A percentile compares a stretch with the other conserved stretches of the same genome.
Evolutionary conservation across 495 filamentous ascomycete species (phyloP).

Genomic region (Pyrenula massariospora): DNA sequence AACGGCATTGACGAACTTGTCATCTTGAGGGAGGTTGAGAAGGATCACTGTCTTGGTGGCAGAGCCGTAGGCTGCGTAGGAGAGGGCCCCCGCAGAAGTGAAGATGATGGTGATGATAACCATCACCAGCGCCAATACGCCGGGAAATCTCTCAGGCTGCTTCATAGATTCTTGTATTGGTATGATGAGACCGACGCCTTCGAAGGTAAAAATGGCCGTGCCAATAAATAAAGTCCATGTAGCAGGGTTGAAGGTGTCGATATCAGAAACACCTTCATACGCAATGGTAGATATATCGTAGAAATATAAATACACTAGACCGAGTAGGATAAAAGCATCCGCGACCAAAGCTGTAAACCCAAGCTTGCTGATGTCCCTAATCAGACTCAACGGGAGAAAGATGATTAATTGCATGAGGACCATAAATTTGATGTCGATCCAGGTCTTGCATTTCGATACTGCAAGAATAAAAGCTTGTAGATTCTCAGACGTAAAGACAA

Average conservation of each 20-base stretch:
- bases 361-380: constrained; percentile 91
- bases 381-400: constrained; percentile 83
- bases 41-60: constrained; percentile 92
- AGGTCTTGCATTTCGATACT: constrained; percentile 68
- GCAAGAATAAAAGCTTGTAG: constrained; percentile 83
- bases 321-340: constrained; percentile 86
- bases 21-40: constrained; percentile 90
- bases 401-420: constrained; percentile 88
- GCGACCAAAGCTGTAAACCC: constrained; percentile 83
- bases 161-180: constrained; percentile 97
- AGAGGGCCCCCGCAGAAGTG: constrained; percentile 78
- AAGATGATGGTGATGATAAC: constrained; percentile 87
- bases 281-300: constrained; percentile 83
- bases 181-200: constrained; percentile 96
- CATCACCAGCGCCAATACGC: constrained; percentile 80
- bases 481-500: constrained; percentile 94
- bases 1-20: constrained; percentile 88
- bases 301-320: constrained; percentile 89
- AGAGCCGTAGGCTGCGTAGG: constrained; percentile 92
- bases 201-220: constrained; percentile 97
- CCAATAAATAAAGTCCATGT: constrained; percentile 97
- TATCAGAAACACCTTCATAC: constrained; percentile 61
- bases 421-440: constrained; percentile 75
- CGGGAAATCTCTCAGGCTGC: constrained; percentile 74
- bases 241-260: constrained; percentile 72